Base-by-base conservation (phyloP, 345 rosid species). In the Conringia planisiliqua region DNA sequence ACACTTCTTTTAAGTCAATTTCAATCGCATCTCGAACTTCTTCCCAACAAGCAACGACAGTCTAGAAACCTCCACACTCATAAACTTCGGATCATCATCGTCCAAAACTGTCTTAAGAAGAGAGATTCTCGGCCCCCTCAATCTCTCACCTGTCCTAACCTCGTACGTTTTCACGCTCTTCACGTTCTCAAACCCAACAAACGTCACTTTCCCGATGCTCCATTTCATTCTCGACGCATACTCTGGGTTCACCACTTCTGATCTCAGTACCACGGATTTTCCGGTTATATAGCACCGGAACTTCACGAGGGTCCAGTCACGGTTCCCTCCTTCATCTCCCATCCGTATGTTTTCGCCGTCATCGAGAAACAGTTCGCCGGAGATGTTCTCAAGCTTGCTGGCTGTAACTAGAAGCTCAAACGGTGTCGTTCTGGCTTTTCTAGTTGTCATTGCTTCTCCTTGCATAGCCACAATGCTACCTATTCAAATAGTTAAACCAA, bases 381-480 rank as follows among this genome's bases (percentile, higher is more conserved):
- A 78, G 44, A 84, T 75, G 51, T 84, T 86, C 36, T 77, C 86
- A 0, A 2, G 59, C 29, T 10, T 16, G 66, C 87, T 84, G 1
- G 84, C 80, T 17, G 80, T 82, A 43, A 90, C 89, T 52, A 88
- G 30, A 4, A 90, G 81, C 63, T 81, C 64, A 51, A 81, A 90
- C 9, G 87, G 82, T 1, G 87, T 88, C 24, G 64, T 63, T 65
- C 90, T 76, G 29, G 93, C 87, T 27, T 78, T 86, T 42, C 17
- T 44, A 0, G 89, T 88, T 0, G 97, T 89, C 89, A 80, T 69
- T 9, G 84, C 96, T 27, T 81, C 91, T 22, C 86, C 85, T 83
- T 91, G 96, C 91, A 91, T 54, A 3, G 91, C 86, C 75, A 91
- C 44, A 47, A 85, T 89, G 74, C 71, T 73, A 60, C 81, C 78